These are phyloP conservation scores for Cryptosporidium sp. DNA, from an alignment of 169 alveolate genomes.

Conservation along the genomic window DNA sequence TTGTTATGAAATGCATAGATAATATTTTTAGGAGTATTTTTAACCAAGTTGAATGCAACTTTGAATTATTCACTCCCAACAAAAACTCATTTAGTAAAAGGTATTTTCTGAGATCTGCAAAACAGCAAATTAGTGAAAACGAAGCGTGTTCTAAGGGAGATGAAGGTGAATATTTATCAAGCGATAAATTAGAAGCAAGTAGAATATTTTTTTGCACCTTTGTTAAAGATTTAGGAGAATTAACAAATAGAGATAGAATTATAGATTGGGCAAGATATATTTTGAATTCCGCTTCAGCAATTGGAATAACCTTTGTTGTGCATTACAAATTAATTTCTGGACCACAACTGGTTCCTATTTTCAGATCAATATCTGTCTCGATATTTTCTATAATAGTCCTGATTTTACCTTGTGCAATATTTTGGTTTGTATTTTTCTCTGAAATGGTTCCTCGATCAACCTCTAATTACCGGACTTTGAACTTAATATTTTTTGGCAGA, in stretches of 20 bases:
- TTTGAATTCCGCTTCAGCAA: background rate
- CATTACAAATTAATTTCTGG: constrained; percentile 5
- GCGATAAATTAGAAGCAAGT: background rate
- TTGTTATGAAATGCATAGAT: constrained; percentile 38
- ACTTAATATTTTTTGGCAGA: constrained; percentile 51
- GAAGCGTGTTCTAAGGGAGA: background rate
- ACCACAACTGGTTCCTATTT: constrained; percentile 46
- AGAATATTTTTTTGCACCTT: background rate
- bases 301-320: constrained; percentile 22
- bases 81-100: constrained; percentile 12
- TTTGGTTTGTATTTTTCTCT: constrained; percentile 61
- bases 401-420: constrained; percentile 45
- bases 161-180: background rate
- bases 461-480: background rate
- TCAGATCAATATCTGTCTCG: constrained; percentile 19
- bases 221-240: background rate
- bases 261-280: background rate
- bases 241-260: background rate
- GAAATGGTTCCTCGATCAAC: constrained; percentile 51
- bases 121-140: background rate
- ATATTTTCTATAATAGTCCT: constrained; percentile 13
- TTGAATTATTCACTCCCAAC: constrained; percentile 20
- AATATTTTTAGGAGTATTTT: constrained; percentile 23
- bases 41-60: constrained; percentile 27
- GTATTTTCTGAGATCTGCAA: constrained; percentile 39